Evolutionary conservation across 306 rosid genomes (phyloP).

Genomic region (Cyamopsis tetragonoloba): DNA sequence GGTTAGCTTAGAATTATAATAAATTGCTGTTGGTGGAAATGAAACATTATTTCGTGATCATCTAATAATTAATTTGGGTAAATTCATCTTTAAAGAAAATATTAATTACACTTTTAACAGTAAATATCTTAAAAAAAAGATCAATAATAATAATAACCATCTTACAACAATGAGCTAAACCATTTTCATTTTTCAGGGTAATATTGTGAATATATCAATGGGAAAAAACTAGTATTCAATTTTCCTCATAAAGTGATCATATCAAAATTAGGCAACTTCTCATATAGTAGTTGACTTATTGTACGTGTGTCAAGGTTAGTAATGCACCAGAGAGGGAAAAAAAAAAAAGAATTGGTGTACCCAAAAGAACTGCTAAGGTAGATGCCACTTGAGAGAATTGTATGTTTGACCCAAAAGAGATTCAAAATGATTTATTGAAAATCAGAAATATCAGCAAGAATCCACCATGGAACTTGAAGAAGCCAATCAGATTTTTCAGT

Average conservation of each 20-base stretch:
- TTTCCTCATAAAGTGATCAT: too few species aligned
- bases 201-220: background rate
- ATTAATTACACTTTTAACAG: too few species aligned
- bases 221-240: background rate
- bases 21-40: too few species aligned
- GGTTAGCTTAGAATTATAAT: background rate
- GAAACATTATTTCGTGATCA: too few species aligned
- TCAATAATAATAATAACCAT: background rate
- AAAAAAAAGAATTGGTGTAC: background rate
- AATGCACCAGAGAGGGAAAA: background rate
- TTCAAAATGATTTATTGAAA: background rate
- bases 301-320: background rate
- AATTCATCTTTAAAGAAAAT: too few species aligned
- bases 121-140: background rate
- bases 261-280: slow-evolving; percentile 8
- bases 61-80: too few species aligned
- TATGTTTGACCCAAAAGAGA: slow-evolving; percentile 19
- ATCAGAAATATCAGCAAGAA: slow-evolving; percentile 2
- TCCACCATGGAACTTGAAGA: slow-evolving; percentile 16
- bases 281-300: background rate
- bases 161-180: too few species aligned
- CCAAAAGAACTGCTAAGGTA: background rate
- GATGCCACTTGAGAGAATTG: slow-evolving; percentile 7
- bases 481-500: background rate
- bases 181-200: background rate